phyloP scores from a whole-genome alignment of 1,284 basidiomycete species.

The Amylostereum areolatum region DNA sequence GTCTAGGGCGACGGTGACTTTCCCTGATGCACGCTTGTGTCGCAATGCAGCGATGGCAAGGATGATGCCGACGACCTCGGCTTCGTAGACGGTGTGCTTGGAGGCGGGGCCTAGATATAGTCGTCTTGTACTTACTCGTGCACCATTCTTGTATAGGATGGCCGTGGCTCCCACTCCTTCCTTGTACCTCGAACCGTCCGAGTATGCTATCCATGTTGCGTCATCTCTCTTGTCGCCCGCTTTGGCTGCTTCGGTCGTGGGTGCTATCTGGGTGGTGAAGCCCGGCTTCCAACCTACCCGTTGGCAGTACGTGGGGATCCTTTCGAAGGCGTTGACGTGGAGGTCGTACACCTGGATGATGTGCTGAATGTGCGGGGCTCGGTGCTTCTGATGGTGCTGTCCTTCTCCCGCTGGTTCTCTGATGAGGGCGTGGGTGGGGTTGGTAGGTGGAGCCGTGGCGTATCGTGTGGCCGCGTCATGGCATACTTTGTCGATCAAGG shows the following conservation, averaged over 20 bases:
- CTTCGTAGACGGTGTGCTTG: slow-evolving; percentile 26
- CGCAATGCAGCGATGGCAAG: slow-evolving; percentile 14
- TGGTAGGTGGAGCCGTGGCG: not conserved
- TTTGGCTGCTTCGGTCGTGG: not conserved
- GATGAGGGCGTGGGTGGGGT: not conserved
- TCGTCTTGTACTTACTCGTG: slow-evolving; percentile 3
- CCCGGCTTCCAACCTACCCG: too few species aligned
- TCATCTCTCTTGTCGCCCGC: not conserved
- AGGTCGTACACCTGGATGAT: too few species aligned
- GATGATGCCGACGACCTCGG: slow-evolving; percentile 20
- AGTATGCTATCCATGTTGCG: slow-evolving; percentile 7
- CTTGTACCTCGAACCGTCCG: slow-evolving; percentile 17
- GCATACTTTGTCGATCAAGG: not conserved
- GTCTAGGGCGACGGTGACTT: slow-evolving; percentile 6
- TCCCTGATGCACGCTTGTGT: not conserved
- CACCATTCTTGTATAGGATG: slow-evolving; percentile 9
- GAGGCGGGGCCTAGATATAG: slow-evolving; percentile 17
- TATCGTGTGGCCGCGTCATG: not conserved
- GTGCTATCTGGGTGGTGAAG: not conserved
- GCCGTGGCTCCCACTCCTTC: slow-evolving; percentile 19
- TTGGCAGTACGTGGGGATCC: too few species aligned
- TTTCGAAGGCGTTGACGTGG: too few species aligned
- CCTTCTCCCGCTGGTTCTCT: too few species aligned
- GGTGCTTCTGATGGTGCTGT: too few species aligned
- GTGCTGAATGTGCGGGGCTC: too few species aligned